Evolutionary conservation across 2,329 filamentous ascomycete species (phyloP), one percentile per base, ranked within the genome.

Genomic region (Apiospora kogelbergensis): DNA sequence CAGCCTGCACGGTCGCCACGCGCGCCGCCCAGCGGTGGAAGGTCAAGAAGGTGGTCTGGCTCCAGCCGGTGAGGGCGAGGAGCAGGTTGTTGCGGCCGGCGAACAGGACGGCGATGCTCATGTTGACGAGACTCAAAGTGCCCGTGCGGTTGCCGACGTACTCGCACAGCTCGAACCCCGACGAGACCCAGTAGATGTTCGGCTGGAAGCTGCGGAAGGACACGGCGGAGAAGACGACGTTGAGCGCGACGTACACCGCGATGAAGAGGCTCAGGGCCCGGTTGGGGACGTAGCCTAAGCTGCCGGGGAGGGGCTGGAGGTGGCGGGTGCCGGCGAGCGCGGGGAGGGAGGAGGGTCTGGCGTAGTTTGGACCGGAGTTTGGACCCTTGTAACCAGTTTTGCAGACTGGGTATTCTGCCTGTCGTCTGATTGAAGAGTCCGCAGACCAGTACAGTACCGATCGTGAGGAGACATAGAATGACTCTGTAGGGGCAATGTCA

Each of bases 131-230:
- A 30, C 74, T 73, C 1, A 76, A 67, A 6, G 66, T 69, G 1
- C 73, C 75, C 70, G 71, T 78, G 73, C n/a, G 79, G 33, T 76
- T 76, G 42, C 77, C 76, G 17, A 81, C 70, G 6, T 76, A 76
- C 67, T 65, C 63, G 67, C 60, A 66, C 44, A 68, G 63, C 30
- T 68, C 67, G 57, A 68, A 68, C 5, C 57, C 65, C 10, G 60
- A 26, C 0, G 72, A 72, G 1, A 68, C 33, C 24, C 46, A 73
- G 17, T 68, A 72, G 40, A 72, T 66, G 22, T 73, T 73, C 17
- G 72, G 72, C 53, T 71, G 69, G n/a, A 72, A 73, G 30, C 67
- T 72, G 10, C 48, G 22, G 24, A 72, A 73, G 20, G 68, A 70
- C 1, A 73, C 64, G 11, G 72, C 68, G 1, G 70, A 73, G 63